These are phyloP conservation scores for Tympanopsis confertula DNA, from an alignment of 2,329 filamentous ascomycete genomes.

Conservation along the genomic window DNA sequence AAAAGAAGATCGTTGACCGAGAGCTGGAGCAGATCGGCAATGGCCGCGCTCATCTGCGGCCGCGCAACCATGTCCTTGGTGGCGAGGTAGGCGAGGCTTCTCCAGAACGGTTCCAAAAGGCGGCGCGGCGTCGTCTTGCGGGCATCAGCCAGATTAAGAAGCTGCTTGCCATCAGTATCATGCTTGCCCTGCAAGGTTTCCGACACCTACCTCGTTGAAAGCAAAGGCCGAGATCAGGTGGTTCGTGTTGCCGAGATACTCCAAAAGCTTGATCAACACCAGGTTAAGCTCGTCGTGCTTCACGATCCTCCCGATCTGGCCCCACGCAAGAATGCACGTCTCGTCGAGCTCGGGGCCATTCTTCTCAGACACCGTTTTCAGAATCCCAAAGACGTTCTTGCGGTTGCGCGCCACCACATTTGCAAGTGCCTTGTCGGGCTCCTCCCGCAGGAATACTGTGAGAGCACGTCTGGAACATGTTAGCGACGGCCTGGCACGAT, in stretches of 20 bases:
- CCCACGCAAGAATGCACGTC: slow-evolving; percentile 75
- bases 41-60: slow-evolving; percentile 69
- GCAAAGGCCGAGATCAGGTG: slow-evolving; percentile 69
- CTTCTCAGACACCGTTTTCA: slow-evolving; percentile 63
- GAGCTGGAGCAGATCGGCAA: slow-evolving; percentile 72
- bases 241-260: slow-evolving; percentile 78
- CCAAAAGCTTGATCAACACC: slow-evolving; percentile 69
- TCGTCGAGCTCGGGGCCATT: slow-evolving; percentile 61
- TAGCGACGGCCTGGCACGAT: no score
- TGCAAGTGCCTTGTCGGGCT: slow-evolving; percentile 17
- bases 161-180: slow-evolving; percentile 17
- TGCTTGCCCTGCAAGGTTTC: slow-evolving; percentile 10
- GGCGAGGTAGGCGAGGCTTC: slow-evolving; percentile 67
- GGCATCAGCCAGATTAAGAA: slow-evolving; percentile 60
- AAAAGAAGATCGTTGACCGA: slow-evolving; percentile 64
- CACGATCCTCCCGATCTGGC: slow-evolving; percentile 66
- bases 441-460: slow-evolving; percentile 48
- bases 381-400: slow-evolving; percentile 55
- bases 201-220: slow-evolving; percentile 60
- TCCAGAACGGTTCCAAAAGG: slow-evolving; percentile 81
- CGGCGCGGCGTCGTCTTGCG: slow-evolving; percentile 50
- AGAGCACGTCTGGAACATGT: slow-evolving; percentile 40
- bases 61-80: slow-evolving; percentile 70
- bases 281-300: slow-evolving; percentile 77
- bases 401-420: slow-evolving; percentile 51